These are phyloP conservation scores for Parafenestella ontariensis DNA, from an alignment of 2,329 filamentous ascomycete species.

Conservation along the genomic window DNA sequence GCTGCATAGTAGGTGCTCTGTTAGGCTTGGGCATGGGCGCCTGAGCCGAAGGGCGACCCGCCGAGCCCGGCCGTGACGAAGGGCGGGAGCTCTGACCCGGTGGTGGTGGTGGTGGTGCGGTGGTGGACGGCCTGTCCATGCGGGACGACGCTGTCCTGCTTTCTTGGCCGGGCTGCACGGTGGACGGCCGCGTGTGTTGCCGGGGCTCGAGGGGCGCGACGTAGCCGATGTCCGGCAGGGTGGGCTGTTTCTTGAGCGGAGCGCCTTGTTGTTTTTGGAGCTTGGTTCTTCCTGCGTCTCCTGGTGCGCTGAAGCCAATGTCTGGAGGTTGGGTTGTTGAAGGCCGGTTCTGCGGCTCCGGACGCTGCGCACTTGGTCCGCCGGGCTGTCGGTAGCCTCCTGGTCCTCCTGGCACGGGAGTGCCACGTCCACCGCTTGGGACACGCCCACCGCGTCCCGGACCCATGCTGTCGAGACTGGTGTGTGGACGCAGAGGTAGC, in stretches of 20 bases:
- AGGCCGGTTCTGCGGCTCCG: slow-evolving; percentile 44
- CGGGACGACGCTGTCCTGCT: slow-evolving; percentile 37
- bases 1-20: slow-evolving; percentile 31
- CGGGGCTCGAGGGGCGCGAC: slow-evolving; percentile 45
- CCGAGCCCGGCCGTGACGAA: slow-evolving; percentile 36
- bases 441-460: slow-evolving; percentile 41
- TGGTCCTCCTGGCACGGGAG: slow-evolving; percentile 39
- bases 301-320: slow-evolving; percentile 52
- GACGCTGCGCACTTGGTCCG: slow-evolving; percentile 47
- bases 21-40: slow-evolving; percentile 34
- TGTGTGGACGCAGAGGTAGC: slow-evolving; percentile 47
- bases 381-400: slow-evolving; percentile 48
- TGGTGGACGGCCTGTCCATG: slow-evolving; percentile 33
- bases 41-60: slow-evolving; percentile 37
- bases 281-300: slow-evolving; percentile 50
- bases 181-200: slow-evolving; percentile 46
- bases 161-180: slow-evolving; percentile 44
- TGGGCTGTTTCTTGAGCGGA: slow-evolving; percentile 40
- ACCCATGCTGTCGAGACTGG: slow-evolving; percentile 46
- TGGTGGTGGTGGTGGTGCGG: slow-evolving; percentile 26
- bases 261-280: slow-evolving; percentile 48
- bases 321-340: slow-evolving; percentile 51
- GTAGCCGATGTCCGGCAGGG: slow-evolving; percentile 48
- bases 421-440: slow-evolving; percentile 35
- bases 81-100: slow-evolving; percentile 24